phyloP scores from a whole-genome alignment of 352 stramenopile genomes.

The Poterioochromonas sp. region DNA sequence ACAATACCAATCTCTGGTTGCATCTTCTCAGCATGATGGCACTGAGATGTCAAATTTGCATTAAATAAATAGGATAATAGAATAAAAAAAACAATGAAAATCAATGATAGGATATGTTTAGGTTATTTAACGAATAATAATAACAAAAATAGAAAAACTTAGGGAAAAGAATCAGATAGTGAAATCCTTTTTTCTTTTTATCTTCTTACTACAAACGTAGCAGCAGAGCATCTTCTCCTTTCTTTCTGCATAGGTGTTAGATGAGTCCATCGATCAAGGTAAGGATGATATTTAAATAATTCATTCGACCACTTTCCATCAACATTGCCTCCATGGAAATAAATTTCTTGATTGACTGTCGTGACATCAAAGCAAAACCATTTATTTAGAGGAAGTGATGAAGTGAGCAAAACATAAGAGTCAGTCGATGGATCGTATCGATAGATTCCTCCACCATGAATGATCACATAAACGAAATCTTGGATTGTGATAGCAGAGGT shows the following conservation, averaged over 20 bases:
- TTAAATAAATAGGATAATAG: too few relatives aligned
- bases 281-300: not conserved
- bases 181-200: too few relatives aligned
- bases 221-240: not conserved
- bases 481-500: not conserved
- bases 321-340: not conserved
- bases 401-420: not conserved
- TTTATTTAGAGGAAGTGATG: not conserved
- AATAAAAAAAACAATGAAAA: too few relatives aligned
- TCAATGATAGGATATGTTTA: too few relatives aligned
- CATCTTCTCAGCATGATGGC: too few relatives aligned
- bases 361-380: slow-evolving; percentile 17
- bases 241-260: not conserved
- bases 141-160: too few relatives aligned
- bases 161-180: too few relatives aligned
- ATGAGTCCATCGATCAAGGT: not conserved
- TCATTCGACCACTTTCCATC: not conserved
- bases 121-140: too few relatives aligned
- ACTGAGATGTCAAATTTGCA: too few relatives aligned
- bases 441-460: not conserved
- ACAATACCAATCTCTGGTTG: too few relatives aligned
- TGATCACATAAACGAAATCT: not conserved
- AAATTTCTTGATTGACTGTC: not conserved
- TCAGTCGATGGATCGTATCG: not conserved
- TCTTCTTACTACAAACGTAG: not conserved